phyloP scores from a whole-genome alignment of 2,329 filamentous ascomycete species.

The Colletotrichum cordylinicola region DNA sequence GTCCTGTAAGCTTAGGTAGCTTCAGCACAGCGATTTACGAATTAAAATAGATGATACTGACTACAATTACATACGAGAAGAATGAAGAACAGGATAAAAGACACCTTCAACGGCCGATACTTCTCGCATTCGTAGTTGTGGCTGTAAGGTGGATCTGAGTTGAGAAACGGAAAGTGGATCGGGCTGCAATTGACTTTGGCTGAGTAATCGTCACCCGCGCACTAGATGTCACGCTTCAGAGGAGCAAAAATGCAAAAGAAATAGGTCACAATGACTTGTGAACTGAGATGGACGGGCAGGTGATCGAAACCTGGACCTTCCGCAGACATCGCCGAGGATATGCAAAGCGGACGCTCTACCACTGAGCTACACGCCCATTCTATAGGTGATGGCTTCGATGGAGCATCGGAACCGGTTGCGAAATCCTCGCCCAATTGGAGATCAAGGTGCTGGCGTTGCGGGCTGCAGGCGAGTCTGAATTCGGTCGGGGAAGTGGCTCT shows the following conservation, averaged over 20 bases:
- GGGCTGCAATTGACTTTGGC: not conserved
- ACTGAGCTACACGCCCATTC: slow-evolving; percentile 13
- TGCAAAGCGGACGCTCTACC: slow-evolving; percentile 21
- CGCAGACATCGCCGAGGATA: not conserved
- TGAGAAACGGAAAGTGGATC: not conserved
- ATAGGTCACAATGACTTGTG: accelerated
- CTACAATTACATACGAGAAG: no score
- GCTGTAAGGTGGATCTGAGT: no score
- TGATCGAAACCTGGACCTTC: slow-evolving; percentile 21
- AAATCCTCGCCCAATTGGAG: not conserved
- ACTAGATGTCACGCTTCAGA: no score
- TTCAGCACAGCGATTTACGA: no score
- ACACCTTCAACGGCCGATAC: no score
- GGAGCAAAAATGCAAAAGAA: not conserved
- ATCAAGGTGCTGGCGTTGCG: not conserved
- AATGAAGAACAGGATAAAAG: no score
- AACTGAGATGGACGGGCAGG: not conserved
- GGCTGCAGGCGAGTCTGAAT: not conserved
- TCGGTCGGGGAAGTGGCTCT: not conserved
- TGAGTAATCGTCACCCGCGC: not conserved
- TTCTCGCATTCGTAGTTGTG: no score
- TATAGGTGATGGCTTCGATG: not conserved
- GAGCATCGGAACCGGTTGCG: not conserved
- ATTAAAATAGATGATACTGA: no score
- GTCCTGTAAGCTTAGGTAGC: no score